Base-by-base conservation (phyloP, 192 early-diverging fungal species). In the Irineochytrium annulatum region DNA sequence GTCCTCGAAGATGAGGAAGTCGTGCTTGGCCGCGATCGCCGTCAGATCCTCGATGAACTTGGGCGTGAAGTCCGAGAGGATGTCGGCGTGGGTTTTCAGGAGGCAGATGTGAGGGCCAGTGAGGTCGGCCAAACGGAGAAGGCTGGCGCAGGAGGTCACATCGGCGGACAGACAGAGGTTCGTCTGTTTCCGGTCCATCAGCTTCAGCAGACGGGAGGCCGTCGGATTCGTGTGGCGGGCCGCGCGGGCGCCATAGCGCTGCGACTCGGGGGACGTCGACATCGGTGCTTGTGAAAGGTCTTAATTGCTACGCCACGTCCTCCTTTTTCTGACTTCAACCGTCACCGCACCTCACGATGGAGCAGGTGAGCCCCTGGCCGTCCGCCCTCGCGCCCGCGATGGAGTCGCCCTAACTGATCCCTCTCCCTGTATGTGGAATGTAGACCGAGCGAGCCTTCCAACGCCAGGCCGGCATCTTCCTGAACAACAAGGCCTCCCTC, bases 1-100 rank as follows among this genome's bases (percentile, higher is more conserved):
- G 76, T 98, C 95, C 68, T 98, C 95, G 69, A 98, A 98, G 63
- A 99, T 97, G 74, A 99, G 59, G 76, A 96, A 99, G 63, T 91
- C 82, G 71, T 97, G 94, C 70, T 90, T 88, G 34, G 80, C 74
- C 16, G 89, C 82, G 54, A 99, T 81, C 0, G 67, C 81, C 34
- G 76, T 71, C 26, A 99, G 85, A 63, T 85, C 76, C 5, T 66
- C 74, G 19, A 91, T 83, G 52, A 95, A 72, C 62, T 93, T 88
- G 31, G 70, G 61, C 70, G 95, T 93, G 87, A 97, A 99, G 77
- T 99, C 95, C 11, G 78, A 73, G 16, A 99, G 75, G 49, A 96
- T 83, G 73, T 99, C 96, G 55, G 95, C 89, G 63, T 99, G 96
- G 0, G 96, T 99, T 88, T 99, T 99, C 45, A 99, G 77, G 22